These are phyloP conservation scores for Botrytis paeoniae DNA, from an alignment of 2,329 filamentous ascomycete species.

Conservation along the genomic window DNA sequence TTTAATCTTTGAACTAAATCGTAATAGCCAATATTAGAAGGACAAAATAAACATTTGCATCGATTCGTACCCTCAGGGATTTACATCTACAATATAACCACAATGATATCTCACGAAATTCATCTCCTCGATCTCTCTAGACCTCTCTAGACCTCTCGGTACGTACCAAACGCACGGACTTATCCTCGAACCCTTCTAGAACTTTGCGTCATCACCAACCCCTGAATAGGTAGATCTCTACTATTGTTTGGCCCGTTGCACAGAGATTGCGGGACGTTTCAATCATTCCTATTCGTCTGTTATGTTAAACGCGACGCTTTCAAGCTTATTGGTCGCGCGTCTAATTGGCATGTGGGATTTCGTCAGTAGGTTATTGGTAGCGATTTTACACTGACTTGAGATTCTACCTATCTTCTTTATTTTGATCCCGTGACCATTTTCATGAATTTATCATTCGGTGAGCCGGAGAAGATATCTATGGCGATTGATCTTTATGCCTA, in stretches of 20 bases:
- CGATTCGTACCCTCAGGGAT: background rate
- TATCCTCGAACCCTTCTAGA: background rate
- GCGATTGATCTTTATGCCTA: background rate
- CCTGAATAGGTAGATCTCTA: background rate
- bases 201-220: background rate
- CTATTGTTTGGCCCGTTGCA: background rate
- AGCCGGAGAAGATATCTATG: background rate
- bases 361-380: background rate
- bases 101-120: no score
- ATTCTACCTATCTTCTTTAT: background rate
- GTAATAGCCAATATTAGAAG: rapidly evolving
- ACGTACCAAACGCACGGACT: background rate
- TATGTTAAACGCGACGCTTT: rapidly evolving
- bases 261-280: background rate
- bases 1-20: background rate
- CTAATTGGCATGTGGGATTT: background rate
- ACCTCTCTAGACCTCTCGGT: background rate
- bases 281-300: background rate
- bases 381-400: background rate
- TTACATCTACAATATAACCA: background rate
- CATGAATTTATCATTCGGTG: background rate
- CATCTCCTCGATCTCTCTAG: background rate
- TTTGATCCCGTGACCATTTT: background rate
- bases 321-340: no score
- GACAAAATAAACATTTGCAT: background rate